Base-by-base conservation (phyloP, 148 eudicot species). In the Silene latifolia region DNA sequence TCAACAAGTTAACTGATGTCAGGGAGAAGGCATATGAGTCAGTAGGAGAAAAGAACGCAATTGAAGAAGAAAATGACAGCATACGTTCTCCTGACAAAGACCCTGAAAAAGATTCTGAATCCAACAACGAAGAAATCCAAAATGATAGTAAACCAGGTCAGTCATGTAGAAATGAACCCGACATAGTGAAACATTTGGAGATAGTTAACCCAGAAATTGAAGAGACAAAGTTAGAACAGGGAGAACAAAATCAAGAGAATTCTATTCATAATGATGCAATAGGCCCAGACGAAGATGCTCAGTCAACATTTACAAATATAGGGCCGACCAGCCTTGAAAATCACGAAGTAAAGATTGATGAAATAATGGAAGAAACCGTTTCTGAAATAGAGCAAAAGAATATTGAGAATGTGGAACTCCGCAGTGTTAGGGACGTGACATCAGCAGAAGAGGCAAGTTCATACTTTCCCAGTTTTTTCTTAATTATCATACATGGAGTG, bases 131-230 rank as follows among this genome's bases (percentile, higher is more conserved):
- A 35, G 66, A 35, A 18, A 56, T 56, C 11, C n/a, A 69, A 48
- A 48, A 69, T 56, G 39, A 20, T 11, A 69, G 9, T 8, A 51
- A 69, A 69, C 32, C 19, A 21, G 24, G 72, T 17, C 64, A 51
- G 17, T 12, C 17, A 23, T 9, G 46, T 39, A 15, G 29, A 7
- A 17, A 63, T 48, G 62, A 12, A 74, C 3, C 60, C 7, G 70
- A 74, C 60, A 48, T 27, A 51, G 60, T 18, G 20, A 13, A 75
- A 75, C 29, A 75, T 19, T 20, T 20, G 18, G 53, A 66, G 46
- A 64, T 7, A 48, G 54, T 63, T 21, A 48, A 63, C 19, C 8
- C 15, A 21, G 59, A 62, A 74, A 42, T 62, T 25, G 61, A 24
- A 63, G 70, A 74, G 35, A 19, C 46, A 2, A 74, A 67, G 53